These are phyloP conservation scores for Phytophthora rubi DNA, from an alignment of 352 stramenopile species.

Conservation along the genomic window DNA sequence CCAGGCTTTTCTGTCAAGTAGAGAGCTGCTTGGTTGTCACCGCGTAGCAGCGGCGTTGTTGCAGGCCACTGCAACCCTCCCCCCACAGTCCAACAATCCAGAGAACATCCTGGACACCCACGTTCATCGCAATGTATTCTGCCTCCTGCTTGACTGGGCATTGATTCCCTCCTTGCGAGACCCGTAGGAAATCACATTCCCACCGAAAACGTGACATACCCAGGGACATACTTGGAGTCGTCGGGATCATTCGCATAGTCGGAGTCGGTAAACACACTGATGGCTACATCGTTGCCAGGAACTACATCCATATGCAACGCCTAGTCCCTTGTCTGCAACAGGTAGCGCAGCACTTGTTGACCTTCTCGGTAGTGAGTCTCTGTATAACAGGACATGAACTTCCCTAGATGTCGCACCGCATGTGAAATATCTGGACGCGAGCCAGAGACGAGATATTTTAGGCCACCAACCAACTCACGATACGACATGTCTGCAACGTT, in stretches of 20 bases:
- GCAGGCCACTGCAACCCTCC: background rate
- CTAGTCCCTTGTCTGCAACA: too few relatives aligned
- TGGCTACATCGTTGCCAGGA: too few relatives aligned
- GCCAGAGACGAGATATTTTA: slow-evolving; percentile 11
- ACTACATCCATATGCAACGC: too few relatives aligned
- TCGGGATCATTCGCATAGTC: background rate
- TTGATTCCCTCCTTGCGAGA: slow-evolving; percentile 40
- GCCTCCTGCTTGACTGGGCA: slow-evolving; percentile 34
- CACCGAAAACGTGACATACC: slow-evolving; percentile 33
- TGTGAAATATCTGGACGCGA: background rate
- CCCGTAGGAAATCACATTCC: slow-evolving; percentile 30
- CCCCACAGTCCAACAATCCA: slow-evolving; percentile 19
- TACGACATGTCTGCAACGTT: background rate
- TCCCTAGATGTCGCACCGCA: slow-evolving; percentile 13
- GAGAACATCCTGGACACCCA: slow-evolving; percentile 24
- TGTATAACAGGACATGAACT: slow-evolving; percentile 6
- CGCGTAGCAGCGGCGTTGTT: slow-evolving; percentile 4
- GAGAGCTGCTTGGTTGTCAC: slow-evolving; percentile 9
- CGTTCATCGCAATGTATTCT: slow-evolving; percentile 41
- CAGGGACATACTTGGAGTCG: background rate
- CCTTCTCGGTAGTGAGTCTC: slow-evolving; percentile 1
- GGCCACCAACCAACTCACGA: background rate
- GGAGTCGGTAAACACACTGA: slow-evolving; percentile 18
- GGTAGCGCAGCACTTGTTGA: slow-evolving; percentile 7
- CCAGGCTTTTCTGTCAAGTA: slow-evolving; percentile 9